Evolutionary conservation across 1,284 basidiomycete genomes (phyloP).

Genomic region (Fomitopsis betulina): DNA sequence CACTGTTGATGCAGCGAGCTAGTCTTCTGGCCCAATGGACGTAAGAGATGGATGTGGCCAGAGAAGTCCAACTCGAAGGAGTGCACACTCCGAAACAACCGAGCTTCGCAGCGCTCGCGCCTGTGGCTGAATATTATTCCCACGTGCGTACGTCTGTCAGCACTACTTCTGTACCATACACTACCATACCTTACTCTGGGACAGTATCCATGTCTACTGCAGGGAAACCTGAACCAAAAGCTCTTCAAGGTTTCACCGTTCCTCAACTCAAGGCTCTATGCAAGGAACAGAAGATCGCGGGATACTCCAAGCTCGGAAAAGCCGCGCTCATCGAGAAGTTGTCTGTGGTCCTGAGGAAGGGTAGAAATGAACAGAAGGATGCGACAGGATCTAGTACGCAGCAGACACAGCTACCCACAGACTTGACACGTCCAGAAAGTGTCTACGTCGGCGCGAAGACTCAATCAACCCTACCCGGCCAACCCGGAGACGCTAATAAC

Average conservation of each 20-base stretch:
- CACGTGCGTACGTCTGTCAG: neutral
- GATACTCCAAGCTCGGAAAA: constrained; percentile 67
- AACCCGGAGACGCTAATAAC: no score
- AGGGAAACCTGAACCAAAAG: constrained; percentile 15
- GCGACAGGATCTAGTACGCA: no score
- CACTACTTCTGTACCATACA: neutral
- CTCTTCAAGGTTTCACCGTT: constrained; percentile 40
- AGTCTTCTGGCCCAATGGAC: neutral
- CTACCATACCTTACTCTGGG: neutral
- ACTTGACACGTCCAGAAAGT: no score
- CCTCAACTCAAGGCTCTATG: constrained; percentile 61
- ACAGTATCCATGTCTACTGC: neutral
- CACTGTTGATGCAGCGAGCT: neutral
- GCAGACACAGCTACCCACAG: no score
- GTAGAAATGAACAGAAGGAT: no score
- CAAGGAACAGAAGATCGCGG: constrained; percentile 53
- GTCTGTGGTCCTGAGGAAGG: constrained; percentile 7
- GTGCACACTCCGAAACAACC: no score
- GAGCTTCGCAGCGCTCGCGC: neutral
- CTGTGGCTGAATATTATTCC: neutral
- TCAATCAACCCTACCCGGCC: no score
- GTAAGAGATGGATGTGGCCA: neutral
- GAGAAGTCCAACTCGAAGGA: no score
- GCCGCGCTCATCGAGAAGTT: constrained; percentile 52
- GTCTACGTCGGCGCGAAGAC: no score